Evolutionary conservation across 768 basidiomycete species (phyloP), one percentile per base, ranked within the genome.

Genomic region (Botryobasidium botryosum): DNA sequence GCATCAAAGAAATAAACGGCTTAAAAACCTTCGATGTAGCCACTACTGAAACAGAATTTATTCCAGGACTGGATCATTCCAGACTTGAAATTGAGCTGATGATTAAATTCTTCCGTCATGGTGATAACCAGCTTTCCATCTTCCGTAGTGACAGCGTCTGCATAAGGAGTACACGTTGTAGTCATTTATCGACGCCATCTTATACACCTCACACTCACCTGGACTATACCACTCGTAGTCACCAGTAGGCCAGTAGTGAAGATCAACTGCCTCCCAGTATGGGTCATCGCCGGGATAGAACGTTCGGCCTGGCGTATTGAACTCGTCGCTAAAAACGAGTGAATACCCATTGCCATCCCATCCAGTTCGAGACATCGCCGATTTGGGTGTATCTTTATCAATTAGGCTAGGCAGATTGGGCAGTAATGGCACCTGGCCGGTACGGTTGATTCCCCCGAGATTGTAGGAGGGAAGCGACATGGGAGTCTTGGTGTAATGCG

Each of bases 21-120:
- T 42, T 15, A 20, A 35, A 44, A 17, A 60, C 59, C 59, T 62
- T 94, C 94, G 46, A 96, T 65, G 56, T 90, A 88, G 2, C 86
- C 88, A 0, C 86, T 87, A 13, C 77, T 91, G 62, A 90, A 94
- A 63, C 91, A 97, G 44, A 94, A 62, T 62, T 94, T 86, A 62
- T 94, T 92, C 90, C 91, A 94, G 10, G 77, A 71, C 52, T 80
- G 76, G 7, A 90, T 48, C 75, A 56, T 62, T 67, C 80, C 87
- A 45, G 60, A 75, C 62, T 61, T 58, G 58, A 83, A 97, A 59
- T 90, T 83, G 48, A 97, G 68, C 53, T 84, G 71, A 56, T 94
- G 79, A 46, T 66, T 79, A 18, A 61, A 64, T 50, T 68, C 62
- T 62, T 87, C 74, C 8, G 70, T 68, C 58, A 91, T 69, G 8